These are phyloP conservation scores for Trichosanthes cucumerina DNA, from an alignment of 306 rosid genomes.

Conservation along the genomic window DNA sequence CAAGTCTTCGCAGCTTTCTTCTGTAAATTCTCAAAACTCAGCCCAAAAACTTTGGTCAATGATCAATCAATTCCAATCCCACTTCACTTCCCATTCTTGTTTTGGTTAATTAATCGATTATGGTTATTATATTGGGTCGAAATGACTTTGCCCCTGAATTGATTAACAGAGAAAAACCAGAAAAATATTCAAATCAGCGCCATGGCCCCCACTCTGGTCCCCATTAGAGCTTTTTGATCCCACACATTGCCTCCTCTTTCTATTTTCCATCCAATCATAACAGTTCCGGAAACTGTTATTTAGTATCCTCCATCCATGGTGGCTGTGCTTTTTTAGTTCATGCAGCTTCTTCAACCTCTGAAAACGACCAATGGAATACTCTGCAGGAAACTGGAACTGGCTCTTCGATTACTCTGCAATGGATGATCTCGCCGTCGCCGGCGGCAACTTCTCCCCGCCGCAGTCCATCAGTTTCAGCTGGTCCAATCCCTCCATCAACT, in stretches of 20 bases:
- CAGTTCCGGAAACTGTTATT: background rate
- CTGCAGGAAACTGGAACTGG: constrained; percentile 35
- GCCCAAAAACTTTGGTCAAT: background rate
- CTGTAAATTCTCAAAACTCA: background rate
- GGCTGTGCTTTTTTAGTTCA: background rate
- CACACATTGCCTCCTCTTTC: background rate
- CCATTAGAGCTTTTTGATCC: background rate
- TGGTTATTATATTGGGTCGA: background rate
- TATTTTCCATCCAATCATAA: background rate
- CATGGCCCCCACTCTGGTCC: background rate
- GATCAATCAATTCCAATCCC: background rate
- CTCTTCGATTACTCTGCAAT: constrained; percentile 40
- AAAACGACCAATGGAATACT: constrained; percentile 29
- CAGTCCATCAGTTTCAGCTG: constrained; percentile 40
- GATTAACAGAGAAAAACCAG: background rate
- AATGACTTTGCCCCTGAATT: background rate
- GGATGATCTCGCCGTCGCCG: constrained; percentile 29
- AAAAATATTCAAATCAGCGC: background rate
- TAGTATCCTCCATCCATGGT: background rate
- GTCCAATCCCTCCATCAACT: constrained; percentile 28
- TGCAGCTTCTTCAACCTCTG: background rate
- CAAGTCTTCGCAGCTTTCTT: background rate
- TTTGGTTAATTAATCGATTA: background rate
- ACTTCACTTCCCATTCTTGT: background rate
- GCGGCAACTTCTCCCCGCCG: constrained; percentile 24